Evolutionary conservation across 106 monocot species (phyloP), one percentile per base, ranked within the genome.

Genomic region (Dendrobium huoshanense): DNA sequence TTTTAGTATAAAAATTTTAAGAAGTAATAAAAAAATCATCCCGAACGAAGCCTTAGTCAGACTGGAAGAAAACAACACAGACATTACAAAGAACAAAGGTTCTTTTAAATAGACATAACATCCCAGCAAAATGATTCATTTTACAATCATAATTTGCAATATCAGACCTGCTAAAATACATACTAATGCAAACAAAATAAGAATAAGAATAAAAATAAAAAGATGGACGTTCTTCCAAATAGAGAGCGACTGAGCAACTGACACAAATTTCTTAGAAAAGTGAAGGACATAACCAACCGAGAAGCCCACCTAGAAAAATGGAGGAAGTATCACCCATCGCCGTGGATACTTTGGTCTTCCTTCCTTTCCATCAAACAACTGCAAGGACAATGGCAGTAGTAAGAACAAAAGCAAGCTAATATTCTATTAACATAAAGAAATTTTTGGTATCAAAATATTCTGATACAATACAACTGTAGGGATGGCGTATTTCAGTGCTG

Each of bases 281-380:
- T 22, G n/a, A 10, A 22, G 6, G 20, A 61, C 6, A 1, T 22
- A 22, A 22, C 61, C 61, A n/a, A 22, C 22, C 16, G 70, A 74
- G 9, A 56, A 56, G 37, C 20, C 4, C 9, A 4, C 19, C 44
- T 67, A 92, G 78, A 89, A 7, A 54, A 89, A 89, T 40, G 89
- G 92, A 82, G 92, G 92, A 41, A 92, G 83, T 51, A 92, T 89
- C 75, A 92, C 87, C 89, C 87, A 92, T 64, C 92, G 81, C 17
- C 85, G 59, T 56, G 89, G 92, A 76, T 92, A 92, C 58, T 85
- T 92, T 8, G 83, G 82, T 19, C 87, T 75, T 43, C 89, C 92
- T 18, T 89, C 92, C 82, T 87, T 92, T 24, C 92, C 92, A 75
- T 92, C 89, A 72, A 89, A 92, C 80, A 92, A 84, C 92, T 92